A percentile compares a stretch with the other conserved stretches of the same genome.
Conservation (phyloP, 495 filamentous ascomycete species). For the Daldinia vernicosa region DNA sequence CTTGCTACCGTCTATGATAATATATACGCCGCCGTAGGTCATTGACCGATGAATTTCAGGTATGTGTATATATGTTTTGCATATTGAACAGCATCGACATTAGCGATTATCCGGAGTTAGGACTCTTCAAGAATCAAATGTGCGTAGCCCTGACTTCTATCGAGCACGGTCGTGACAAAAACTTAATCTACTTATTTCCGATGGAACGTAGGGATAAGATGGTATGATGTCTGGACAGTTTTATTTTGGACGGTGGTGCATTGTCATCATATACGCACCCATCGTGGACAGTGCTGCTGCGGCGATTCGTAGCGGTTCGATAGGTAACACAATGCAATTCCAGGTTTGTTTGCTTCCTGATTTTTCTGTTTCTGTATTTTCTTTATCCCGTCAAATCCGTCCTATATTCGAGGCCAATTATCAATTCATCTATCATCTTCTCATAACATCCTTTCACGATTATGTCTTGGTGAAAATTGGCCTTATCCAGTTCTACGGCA, state of each 20-base stretch:
- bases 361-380: background rate
- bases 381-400: background rate
- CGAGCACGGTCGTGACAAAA: background rate
- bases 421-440: background rate
- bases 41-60: background rate
- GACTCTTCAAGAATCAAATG: background rate
- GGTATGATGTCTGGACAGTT: background rate
- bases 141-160: background rate
- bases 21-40: slow-evolving; percentile 47
- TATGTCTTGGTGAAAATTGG: background rate
- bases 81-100: slow-evolving; percentile 20
- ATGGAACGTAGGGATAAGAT: background rate
- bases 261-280: background rate
- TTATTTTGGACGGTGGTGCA: background rate
- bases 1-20: slow-evolving; percentile 79
- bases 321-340: slow-evolving; percentile 11
- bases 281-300: slow-evolving; percentile 8
- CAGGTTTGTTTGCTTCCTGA: slow-evolving; percentile 15
- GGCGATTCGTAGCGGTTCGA: background rate
- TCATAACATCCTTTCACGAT: background rate
- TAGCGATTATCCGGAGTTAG: slow-evolving; percentile 2
- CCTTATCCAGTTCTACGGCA: background rate
- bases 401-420: background rate
- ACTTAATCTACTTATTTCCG: background rate
- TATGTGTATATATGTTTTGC: slow-evolving; percentile 26